phyloP scores from a whole-genome alignment of 2,329 filamentous ascomycete genomes.

The Phialophora chinensis region DNA sequence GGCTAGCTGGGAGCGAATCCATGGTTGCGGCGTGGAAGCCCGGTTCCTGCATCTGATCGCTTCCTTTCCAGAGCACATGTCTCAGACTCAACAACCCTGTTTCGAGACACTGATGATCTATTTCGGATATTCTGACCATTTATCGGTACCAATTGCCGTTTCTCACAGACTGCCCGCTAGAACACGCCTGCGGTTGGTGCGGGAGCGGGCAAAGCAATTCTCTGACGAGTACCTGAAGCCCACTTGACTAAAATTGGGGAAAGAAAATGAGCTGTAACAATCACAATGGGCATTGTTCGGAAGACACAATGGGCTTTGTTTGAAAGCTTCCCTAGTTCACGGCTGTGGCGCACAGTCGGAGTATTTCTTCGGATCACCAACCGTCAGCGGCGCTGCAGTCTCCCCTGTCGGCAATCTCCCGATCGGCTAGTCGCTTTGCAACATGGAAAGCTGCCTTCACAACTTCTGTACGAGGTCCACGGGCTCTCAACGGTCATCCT shows the following conservation, averaged over 20 bases:
- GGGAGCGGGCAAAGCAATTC: neutral
- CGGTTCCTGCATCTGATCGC: conserved; percentile 32
- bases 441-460: neutral
- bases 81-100: conserved; percentile 32
- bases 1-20: conserved; percentile 22
- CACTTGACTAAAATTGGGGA: neutral
- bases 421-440: conserved; percentile 26
- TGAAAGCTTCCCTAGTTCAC: conserved; percentile 9
- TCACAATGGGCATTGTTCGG: neutral
- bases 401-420: conserved; percentile 32
- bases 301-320: conserved; percentile 3
- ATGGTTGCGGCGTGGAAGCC: conserved; percentile 15
- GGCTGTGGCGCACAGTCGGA: conserved; percentile 30
- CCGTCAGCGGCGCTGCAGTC: conserved; percentile 22
- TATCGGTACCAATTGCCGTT: conserved; percentile 12
- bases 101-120: conserved; percentile 27
- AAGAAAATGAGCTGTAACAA: neutral
- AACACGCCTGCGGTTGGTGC: neutral
- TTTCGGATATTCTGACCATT: conserved; percentile 23
- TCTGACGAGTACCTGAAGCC: neutral
- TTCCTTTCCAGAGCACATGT: conserved; percentile 32
- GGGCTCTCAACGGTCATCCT: conserved; percentile 11
- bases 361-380: conserved; percentile 19
- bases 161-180: neutral
- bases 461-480: neutral